These are phyloP conservation scores for Ustilago tritici DNA, from an alignment of 1,284 basidiomycete genomes.

Conservation along the genomic window DNA sequence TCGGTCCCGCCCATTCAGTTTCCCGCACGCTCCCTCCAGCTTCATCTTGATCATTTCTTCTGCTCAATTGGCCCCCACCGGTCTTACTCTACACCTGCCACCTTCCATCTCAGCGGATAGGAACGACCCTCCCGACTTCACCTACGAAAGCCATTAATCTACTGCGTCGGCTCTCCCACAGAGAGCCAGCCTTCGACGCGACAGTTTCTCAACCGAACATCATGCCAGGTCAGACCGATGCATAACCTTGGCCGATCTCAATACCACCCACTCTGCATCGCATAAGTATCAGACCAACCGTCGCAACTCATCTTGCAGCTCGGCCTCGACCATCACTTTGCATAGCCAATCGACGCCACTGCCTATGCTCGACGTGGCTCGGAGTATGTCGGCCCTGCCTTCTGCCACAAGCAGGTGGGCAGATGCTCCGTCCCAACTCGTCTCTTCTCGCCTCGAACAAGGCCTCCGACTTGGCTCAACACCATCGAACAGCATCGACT, in stretches of 20 bases:
- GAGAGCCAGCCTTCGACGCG: not conserved
- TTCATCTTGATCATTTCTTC: not conserved
- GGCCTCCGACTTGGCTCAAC: conserved; percentile 27
- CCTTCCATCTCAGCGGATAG: not conserved
- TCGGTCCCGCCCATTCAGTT: not conserved
- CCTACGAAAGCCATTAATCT: not conserved
- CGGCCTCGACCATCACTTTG: not conserved
- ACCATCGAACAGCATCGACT: conserved; percentile 29
- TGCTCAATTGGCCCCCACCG: no score
- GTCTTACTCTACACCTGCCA: not conserved
- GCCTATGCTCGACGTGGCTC: conserved; percentile 26
- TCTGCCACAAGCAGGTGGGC: conserved; percentile 23
- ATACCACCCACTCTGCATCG: not conserved
- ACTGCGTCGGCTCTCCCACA: not conserved
- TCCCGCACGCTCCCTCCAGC: conserved; percentile 1
- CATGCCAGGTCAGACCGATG: not conserved
- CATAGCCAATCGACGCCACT: not conserved
- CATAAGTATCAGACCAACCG: not conserved
- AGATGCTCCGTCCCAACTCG: conserved; percentile 36
- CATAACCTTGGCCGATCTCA: not conserved
- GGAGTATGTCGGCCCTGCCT: conserved; percentile 26
- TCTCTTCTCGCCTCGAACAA: conserved; percentile 42
- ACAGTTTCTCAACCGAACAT: not conserved
- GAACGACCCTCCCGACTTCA: not conserved
- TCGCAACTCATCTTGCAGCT: not conserved